A percentile compares a stretch with the other conserved stretches of the same genome.
Conservation (phyloP, 805 yeast species). For the Dipodascus geniculatus region DNA sequence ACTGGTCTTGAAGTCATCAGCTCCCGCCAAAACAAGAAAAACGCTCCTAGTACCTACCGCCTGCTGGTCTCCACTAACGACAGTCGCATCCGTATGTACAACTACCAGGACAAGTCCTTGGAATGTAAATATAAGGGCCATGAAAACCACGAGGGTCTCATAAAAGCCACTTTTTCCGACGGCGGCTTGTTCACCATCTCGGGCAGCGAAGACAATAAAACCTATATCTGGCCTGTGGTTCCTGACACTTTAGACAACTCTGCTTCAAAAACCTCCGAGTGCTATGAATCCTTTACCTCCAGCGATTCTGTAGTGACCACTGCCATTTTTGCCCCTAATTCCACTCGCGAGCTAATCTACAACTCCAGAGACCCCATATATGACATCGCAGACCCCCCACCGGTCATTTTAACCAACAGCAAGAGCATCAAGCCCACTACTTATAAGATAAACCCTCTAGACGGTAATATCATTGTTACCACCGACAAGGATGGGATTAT, state of each 20-base stretch:
- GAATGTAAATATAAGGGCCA: constrained; percentile 65
- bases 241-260: constrained; percentile 16
- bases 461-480: constrained; percentile 49
- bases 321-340: constrained; percentile 67
- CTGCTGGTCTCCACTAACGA: constrained; percentile 69
- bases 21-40: background rate
- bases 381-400: constrained; percentile 38
- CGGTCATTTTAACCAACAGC: constrained; percentile 12
- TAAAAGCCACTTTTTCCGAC: constrained; percentile 52
- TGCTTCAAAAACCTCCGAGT: constrained; percentile 27
- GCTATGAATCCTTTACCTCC: constrained; percentile 64
- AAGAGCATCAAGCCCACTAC: background rate
- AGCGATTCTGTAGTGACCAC: constrained; percentile 63
- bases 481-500: constrained; percentile 66
- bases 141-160: constrained; percentile 59
- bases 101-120: constrained; percentile 39
- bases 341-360: constrained; percentile 51
- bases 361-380: constrained; percentile 71
- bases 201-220: constrained; percentile 84
- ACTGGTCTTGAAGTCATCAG: constrained; percentile 52
- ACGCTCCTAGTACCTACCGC: constrained; percentile 7
- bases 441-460: constrained; percentile 5
- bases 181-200: constrained; percentile 47
- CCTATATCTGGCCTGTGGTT: constrained; percentile 61
- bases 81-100: constrained; percentile 60